phyloP scores from a whole-genome alignment of 805 yeast genomes.

The Hanseniaspora pseudoguilliermondii region DNA sequence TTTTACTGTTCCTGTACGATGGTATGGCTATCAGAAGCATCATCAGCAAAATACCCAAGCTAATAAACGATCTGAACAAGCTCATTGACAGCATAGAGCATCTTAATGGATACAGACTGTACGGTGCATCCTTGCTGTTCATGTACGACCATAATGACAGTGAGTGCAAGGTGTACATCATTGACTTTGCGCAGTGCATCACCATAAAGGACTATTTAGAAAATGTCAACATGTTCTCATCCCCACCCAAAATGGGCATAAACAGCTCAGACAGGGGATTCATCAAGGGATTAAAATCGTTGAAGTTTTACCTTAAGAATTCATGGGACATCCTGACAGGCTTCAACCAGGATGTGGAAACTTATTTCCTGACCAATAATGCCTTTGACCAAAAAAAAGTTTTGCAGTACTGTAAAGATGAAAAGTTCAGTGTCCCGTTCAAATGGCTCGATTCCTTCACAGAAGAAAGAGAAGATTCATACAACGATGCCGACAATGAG shows the following conservation, averaged over 20 bases:
- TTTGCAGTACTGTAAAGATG: conserved; percentile 8
- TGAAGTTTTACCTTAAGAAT: conserved; percentile 50
- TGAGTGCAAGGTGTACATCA: conserved; percentile 47
- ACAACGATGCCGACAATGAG: conserved; percentile 23
- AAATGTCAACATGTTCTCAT: conserved; percentile 33
- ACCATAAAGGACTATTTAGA: conserved; percentile 42
- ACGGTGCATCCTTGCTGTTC: conserved; percentile 77
- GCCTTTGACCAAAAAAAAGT: conserved; percentile 12
- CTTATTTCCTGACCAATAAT: conserved; percentile 18
- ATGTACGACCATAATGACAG: conserved; percentile 53
- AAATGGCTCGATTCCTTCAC: conserved; percentile 33
- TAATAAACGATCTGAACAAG: conserved; percentile 48
- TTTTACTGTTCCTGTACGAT: conserved; percentile 69
- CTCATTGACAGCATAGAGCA: conserved; percentile 41
- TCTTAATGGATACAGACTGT: conserved; percentile 68
- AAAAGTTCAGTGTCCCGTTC: conserved; percentile 21
- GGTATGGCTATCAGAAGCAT: conserved; percentile 51
- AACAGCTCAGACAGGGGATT: conserved; percentile 65
- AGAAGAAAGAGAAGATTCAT: conserved; percentile 24
- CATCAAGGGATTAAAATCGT: conserved; percentile 63
- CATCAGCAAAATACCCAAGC: conserved; percentile 49
- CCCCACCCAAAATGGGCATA: conserved; percentile 59
- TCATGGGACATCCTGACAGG: conserved; percentile 49
- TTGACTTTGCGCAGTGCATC: conserved; percentile 91
- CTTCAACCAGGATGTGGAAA: conserved; percentile 21